phyloP scores from a whole-genome alignment of 768 basidiomycete species.

The Coprinopsis sp. region DNA sequence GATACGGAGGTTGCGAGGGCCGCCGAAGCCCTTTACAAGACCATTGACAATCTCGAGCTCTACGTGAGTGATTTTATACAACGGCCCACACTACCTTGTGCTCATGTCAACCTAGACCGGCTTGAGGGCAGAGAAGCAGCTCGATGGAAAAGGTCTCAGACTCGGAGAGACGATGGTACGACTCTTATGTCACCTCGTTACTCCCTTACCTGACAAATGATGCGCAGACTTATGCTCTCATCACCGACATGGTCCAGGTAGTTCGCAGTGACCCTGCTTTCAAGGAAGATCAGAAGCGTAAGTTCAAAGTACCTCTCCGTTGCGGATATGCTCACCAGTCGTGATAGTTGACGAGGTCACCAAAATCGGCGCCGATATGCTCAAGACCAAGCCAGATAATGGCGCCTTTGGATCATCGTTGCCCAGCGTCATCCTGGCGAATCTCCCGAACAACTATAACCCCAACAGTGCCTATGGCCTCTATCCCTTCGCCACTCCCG shows the following conservation, averaged over 20 bases:
- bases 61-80: neutral
- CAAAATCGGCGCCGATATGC: neutral
- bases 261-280: neutral
- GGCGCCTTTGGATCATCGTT: neutral
- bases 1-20: neutral
- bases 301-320: too few relatives aligned
- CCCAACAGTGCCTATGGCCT: neutral
- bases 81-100: neutral
- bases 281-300: slow-evolving; percentile 1
- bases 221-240: neutral
- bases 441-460: neutral
- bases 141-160: slow-evolving; percentile 1
- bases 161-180: slow-evolving; percentile 2
- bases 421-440: neutral
- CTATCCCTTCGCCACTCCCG: slow-evolving; percentile 1
- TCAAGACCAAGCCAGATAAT: neutral
- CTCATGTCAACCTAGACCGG: neutral
- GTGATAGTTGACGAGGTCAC: neutral
- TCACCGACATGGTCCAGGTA: neutral
- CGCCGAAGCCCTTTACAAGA: neutral
- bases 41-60: neutral
- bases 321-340: too few relatives aligned
- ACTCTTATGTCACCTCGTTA: too few relatives aligned
- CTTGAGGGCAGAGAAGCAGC: neutral
- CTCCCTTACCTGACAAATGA: too few relatives aligned